Evolutionary conservation across 129 eudicot species (phyloP).

Genomic region (Flaveria robusta): DNA sequence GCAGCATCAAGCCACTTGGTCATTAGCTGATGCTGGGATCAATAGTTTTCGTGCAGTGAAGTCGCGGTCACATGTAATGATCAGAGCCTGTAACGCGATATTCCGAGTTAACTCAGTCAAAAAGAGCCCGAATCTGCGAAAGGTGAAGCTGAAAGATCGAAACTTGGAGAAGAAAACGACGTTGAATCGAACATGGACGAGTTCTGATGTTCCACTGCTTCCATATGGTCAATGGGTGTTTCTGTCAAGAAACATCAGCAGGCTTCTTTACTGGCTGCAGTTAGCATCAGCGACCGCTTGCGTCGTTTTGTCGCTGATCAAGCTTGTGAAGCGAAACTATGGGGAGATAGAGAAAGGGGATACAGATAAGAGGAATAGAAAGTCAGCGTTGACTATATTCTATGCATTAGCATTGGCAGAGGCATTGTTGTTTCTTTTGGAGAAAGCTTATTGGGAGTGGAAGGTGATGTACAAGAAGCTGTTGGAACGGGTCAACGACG

Average conservation of each 20-base stretch:
- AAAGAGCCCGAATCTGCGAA: neutral
- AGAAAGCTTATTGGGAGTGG: constrained; percentile 96
- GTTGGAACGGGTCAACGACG: constrained; percentile 64
- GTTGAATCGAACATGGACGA: constrained; percentile 69
- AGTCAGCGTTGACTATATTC: constrained; percentile 66
- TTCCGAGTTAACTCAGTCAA: constrained; percentile 24
- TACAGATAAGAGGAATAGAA: constrained; percentile 71
- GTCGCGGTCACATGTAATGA: constrained; percentile 45
- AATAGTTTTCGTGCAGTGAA: constrained; percentile 63
- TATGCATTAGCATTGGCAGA: constrained; percentile 85
- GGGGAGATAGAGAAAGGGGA: constrained; percentile 69
- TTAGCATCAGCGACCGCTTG: constrained; percentile 78
- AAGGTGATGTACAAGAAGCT: constrained; percentile 52
- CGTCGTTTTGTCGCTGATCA: constrained; percentile 64
- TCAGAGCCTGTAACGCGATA: constrained; percentile 33
- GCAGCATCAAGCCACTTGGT: constrained; percentile 98
- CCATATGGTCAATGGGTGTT: constrained; percentile 82
- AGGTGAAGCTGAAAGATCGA: constrained; percentile 9
- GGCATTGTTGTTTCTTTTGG: constrained; percentile 83
- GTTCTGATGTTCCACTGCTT: constrained; percentile 80
- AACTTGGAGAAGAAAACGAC: constrained; percentile 37
- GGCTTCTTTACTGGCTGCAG: constrained; percentile 75
- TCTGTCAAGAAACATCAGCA: constrained; percentile 64
- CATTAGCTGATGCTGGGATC: constrained; percentile 66
- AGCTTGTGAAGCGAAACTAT: constrained; percentile 56